Conservation (phyloP, 805 yeast genomes). For the Pichia deserticola region DNA sequence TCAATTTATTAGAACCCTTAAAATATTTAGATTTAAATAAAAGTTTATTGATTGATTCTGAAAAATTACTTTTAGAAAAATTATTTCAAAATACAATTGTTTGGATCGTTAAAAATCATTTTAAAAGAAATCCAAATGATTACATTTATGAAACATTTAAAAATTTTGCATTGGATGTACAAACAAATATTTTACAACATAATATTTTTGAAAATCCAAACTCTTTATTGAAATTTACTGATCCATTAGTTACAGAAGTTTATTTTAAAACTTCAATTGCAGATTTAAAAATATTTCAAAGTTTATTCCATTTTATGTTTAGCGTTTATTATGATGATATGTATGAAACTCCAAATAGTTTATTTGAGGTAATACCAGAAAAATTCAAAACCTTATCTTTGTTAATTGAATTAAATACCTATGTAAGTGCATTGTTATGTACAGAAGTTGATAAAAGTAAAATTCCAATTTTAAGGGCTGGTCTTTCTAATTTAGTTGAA, state of each 20-base stretch:
- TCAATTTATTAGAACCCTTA: neutral
- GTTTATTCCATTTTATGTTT: neutral
- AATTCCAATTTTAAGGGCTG: neutral
- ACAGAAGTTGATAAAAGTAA: neutral
- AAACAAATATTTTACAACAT: neutral
- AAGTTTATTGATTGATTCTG: neutral
- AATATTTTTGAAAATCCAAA: neutral
- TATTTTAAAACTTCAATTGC: neutral
- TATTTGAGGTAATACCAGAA: neutral
- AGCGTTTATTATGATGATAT: neutral
- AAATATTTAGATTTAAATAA: neutral
- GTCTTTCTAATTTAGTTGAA: neutral
- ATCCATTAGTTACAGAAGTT: neutral
- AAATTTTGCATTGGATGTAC: neutral
- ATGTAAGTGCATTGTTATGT: neutral
- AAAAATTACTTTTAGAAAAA: neutral
- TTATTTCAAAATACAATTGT: neutral
- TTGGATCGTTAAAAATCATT: neutral
- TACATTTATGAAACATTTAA: neutral
- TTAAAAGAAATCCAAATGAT: neutral
- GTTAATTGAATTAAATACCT: slow-evolving; percentile 2
- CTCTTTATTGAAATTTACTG: neutral
- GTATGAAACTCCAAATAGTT: neutral
- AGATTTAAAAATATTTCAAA: slow-evolving; percentile 1
- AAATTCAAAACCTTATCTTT: neutral